Percentiles rank a stretch among this genome's conserved stretches.
These are phyloP conservation scores for Candida glucosophila DNA, from an alignment of 1,139 yeast genomes.

Conservation along the genomic window DNA sequence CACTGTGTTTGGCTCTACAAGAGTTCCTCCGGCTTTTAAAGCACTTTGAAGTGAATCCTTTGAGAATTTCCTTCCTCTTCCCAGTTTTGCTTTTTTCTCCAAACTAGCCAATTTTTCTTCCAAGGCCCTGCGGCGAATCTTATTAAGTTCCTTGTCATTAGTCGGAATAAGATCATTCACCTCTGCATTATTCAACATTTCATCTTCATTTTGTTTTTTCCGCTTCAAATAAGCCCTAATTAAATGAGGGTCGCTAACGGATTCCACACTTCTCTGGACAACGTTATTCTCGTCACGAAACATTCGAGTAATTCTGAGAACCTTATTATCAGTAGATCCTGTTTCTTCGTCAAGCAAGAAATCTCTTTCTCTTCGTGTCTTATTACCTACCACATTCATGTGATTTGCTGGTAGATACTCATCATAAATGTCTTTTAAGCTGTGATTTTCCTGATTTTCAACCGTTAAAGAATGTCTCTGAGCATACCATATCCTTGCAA, in stretches of 20 bases:
- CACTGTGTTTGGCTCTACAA: constrained; percentile 36
- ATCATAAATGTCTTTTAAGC: constrained; percentile 23
- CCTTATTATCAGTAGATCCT: constrained; percentile 27
- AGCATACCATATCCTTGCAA: constrained; percentile 82
- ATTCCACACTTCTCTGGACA: constrained; percentile 72
- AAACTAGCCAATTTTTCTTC: constrained; percentile 81
- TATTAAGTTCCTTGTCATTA: constrained; percentile 78
- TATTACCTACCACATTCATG: constrained; percentile 19
- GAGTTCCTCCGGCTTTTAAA: constrained; percentile 37
- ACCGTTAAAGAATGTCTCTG: constrained; percentile 62
- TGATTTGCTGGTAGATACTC: constrained; percentile 35
- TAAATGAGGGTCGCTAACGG: constrained; percentile 75
- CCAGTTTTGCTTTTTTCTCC: constrained; percentile 54
- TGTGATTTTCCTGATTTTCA: constrained; percentile 24
- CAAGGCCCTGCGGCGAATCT: constrained; percentile 66
- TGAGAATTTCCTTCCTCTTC: constrained; percentile 30
- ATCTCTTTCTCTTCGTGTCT: constrained; percentile 22
- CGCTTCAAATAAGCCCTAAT: constrained; percentile 79
- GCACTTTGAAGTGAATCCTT: constrained; percentile 39
- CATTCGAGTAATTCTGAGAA: constrained; percentile 70
- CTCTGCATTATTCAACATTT: constrained; percentile 46
- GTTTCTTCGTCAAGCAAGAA: constrained; percentile 13
- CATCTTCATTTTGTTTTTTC: constrained; percentile 70
- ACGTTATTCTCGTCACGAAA: constrained; percentile 80
- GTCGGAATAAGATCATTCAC: constrained; percentile 70